These are phyloP conservation scores for Coriaria nepalensis DNA, from an alignment of 306 rosid species.

Conservation along the genomic window DNA sequence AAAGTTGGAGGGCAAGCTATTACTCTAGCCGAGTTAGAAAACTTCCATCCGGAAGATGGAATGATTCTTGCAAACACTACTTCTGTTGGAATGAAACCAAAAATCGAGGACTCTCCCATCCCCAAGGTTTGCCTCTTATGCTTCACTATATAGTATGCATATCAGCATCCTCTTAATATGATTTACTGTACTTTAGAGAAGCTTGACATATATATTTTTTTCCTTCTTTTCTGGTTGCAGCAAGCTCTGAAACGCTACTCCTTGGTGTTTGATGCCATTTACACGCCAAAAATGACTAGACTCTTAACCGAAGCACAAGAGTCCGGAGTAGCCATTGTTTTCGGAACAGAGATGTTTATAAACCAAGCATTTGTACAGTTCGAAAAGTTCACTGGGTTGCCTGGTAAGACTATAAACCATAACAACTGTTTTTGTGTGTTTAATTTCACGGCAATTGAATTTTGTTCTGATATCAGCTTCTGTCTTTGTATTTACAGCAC, in stretches of 20 bases:
- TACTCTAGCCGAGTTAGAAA: conserved; percentile 27
- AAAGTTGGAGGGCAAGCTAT: conserved; percentile 50
- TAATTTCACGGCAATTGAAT: no score
- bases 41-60: conserved; percentile 42
- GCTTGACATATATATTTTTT: neutral
- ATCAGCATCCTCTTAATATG: neutral
- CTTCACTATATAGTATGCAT: neutral
- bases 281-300: conserved; percentile 54
- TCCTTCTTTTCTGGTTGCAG: conserved; percentile 16
- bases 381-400: conserved; percentile 42
- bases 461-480: neutral
- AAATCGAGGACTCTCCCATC: conserved; percentile 25
- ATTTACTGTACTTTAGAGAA: neutral
- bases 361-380: conserved; percentile 58
- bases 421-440: neutral
- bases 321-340: conserved; percentile 37
- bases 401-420: conserved; percentile 25
- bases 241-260: conserved; percentile 41
- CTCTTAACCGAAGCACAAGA: conserved; percentile 56
- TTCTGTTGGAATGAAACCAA: conserved; percentile 51
- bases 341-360: conserved; percentile 56
- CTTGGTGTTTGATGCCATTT: conserved; percentile 59
- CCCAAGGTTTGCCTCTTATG: conserved; percentile 31
- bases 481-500: conserved; percentile 27
- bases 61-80: conserved; percentile 55